These are phyloP conservation scores for Emergomyces pasteurianus DNA, from an alignment of 2,329 filamentous ascomycete genomes.

Conservation along the genomic window DNA sequence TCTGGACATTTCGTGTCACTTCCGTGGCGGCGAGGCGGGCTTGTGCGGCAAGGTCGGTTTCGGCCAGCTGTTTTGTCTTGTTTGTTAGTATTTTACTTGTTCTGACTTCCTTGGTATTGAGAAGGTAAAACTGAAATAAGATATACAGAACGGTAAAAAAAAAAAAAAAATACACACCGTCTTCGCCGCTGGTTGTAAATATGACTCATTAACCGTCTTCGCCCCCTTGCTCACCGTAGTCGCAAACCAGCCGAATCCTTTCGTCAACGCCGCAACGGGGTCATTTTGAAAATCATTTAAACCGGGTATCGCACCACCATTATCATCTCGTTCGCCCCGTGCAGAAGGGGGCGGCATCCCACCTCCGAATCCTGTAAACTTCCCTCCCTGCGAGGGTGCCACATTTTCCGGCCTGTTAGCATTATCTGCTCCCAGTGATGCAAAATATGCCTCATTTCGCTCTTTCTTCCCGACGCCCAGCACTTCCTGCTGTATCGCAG, in stretches of 20 bases:
- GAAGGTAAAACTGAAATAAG: not conserved
- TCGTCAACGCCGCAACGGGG: constrained; percentile 74
- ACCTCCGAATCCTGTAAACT: constrained; percentile 84
- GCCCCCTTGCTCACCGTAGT: constrained; percentile 80
- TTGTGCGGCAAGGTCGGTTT: constrained; percentile 66
- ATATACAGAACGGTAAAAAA: not conserved
- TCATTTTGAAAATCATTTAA: constrained; percentile 88
- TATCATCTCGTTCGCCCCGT: not conserved
- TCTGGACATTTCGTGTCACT: constrained; percentile 49
- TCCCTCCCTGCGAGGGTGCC: constrained; percentile 82
- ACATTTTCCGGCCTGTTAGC: constrained; percentile 60
- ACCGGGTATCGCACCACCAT: constrained; percentile 43
- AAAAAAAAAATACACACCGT: constrained; percentile 45
- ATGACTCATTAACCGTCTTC: constrained; percentile 80
- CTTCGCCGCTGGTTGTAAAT: constrained; percentile 84
- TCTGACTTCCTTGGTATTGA: too few species aligned
- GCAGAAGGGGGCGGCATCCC: constrained; percentile 45
- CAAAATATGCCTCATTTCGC: constrained; percentile 81
- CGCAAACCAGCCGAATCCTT: constrained; percentile 90
- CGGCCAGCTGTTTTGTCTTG: constrained; percentile 50
- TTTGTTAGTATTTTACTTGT: not conserved
- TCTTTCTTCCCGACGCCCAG: constrained; percentile 42
- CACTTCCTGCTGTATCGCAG: constrained; percentile 13
- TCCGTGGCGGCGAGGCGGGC: constrained; percentile 45
- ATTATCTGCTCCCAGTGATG: constrained; percentile 72